Percentiles rank a stretch among this genome's conserved stretches.
Conservation (phyloP, 495 filamentous ascomycete species). For the Stereocaulon alpinum region DNA sequence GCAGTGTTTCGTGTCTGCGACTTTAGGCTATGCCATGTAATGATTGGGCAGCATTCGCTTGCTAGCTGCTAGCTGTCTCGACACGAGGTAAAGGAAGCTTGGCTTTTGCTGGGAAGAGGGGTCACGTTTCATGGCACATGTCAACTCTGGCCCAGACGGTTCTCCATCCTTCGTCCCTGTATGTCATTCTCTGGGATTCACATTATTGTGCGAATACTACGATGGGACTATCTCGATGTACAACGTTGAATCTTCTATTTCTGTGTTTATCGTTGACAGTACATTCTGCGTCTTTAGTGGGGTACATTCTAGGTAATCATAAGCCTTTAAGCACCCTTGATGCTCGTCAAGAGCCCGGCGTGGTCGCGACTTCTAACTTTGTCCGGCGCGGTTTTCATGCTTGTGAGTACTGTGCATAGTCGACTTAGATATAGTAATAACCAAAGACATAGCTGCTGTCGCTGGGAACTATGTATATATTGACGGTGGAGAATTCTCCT, state of each 20-base stretch:
- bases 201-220: too few species aligned
- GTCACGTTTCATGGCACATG: neutral
- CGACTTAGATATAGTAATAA: neutral
- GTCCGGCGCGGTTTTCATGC: constrained; percentile 12
- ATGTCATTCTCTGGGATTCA: too few species aligned
- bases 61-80: neutral
- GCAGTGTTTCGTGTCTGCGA: neutral
- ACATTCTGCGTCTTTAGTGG: neutral
- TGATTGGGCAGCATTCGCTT: neutral
- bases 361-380: neutral
- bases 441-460: constrained; percentile 7
- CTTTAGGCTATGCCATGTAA: too few species aligned
- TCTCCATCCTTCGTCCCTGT: too few species aligned
- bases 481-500: constrained; percentile 12
- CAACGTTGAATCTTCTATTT: neutral
- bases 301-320: neutral
- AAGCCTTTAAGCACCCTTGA: neutral
- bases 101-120: neutral
- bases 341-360: neutral
- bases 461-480: constrained; percentile 15
- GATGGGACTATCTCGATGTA: neutral
- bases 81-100: neutral
- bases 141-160: too few species aligned
- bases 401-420: constrained; percentile 1
- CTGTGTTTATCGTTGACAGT: neutral